Evolutionary conservation across 345 rosid genomes (phyloP).

Genomic region (Syzygium grande): DNA sequence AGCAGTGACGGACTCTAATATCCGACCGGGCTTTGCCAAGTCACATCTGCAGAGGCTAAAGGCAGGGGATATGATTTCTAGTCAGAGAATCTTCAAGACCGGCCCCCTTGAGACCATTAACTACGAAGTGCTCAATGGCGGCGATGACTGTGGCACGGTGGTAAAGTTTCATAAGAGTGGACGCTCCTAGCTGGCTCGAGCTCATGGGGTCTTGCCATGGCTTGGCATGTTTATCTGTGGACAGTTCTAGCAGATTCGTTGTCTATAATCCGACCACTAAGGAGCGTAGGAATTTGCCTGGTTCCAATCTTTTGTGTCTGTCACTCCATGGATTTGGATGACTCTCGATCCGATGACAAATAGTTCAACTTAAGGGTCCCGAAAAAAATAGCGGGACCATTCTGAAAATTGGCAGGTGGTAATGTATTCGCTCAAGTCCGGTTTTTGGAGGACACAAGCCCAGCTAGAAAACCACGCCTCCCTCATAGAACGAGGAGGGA

Average conservation of each 20-base stretch:
- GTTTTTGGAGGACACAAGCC: conserved; percentile 1
- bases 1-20: neutral
- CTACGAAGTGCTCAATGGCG: neutral
- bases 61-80: neutral
- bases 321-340: neutral
- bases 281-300: neutral
- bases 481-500: neutral
- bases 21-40: neutral
- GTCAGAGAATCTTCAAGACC: neutral
- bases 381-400: neutral
- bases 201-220: conserved; percentile 3
- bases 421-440: neutral
- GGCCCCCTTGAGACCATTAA: neutral
- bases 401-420: neutral
- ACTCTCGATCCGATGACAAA: neutral
- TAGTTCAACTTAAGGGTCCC: neutral
- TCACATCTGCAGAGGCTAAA: neutral
- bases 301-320: neutral
- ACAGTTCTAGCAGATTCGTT: neutral
- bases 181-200: neutral
- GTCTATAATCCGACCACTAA: neutral
- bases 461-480: neutral
- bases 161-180: neutral
- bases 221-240: neutral
- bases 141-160: neutral